phyloP scores from a whole-genome alignment of 108 stramenopile species.

The Fistulifera solaris region DNA sequence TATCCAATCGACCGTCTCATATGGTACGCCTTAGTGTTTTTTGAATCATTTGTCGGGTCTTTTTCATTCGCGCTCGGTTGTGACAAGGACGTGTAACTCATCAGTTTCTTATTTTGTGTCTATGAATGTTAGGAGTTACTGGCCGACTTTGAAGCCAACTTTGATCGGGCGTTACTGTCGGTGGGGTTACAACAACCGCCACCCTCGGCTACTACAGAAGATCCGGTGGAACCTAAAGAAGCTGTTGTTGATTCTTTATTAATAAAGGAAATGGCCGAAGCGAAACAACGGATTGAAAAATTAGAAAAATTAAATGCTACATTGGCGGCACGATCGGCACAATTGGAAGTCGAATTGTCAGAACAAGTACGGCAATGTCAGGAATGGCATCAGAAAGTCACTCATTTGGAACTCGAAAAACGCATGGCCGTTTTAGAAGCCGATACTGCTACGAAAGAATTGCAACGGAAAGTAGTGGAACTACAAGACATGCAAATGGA shows the following conservation, averaged over 20 bases:
- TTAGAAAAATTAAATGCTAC: slow-evolving; percentile 61
- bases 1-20: slow-evolving; percentile 74
- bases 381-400: slow-evolving; percentile 21
- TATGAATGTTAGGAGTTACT: slow-evolving; percentile 65
- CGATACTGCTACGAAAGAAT: slow-evolving; percentile 50
- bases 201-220: no score
- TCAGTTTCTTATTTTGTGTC: slow-evolving; percentile 11
- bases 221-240: neutral
- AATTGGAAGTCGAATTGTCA: slow-evolving; percentile 39
- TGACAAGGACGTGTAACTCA: neutral
- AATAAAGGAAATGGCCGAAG: slow-evolving; percentile 61
- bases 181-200: no score
- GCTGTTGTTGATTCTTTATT: slow-evolving; percentile 35
- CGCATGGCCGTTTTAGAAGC: slow-evolving; percentile 83
- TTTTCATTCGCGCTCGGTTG: neutral
- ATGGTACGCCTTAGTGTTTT: slow-evolving; percentile 11
- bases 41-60: neutral
- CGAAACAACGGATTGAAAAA: slow-evolving; percentile 55
- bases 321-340: slow-evolving; percentile 38
- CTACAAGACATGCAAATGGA: slow-evolving; percentile 83
- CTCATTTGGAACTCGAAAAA: slow-evolving; percentile 63
- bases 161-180: slow-evolving; percentile 67
- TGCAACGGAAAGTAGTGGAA: slow-evolving; percentile 58
- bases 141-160: slow-evolving; percentile 85
- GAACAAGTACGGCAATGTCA: slow-evolving; percentile 35